Evolutionary conservation across 2,329 filamentous ascomycete species (phyloP).

Genomic region (Talaromyces sp.): DNA sequence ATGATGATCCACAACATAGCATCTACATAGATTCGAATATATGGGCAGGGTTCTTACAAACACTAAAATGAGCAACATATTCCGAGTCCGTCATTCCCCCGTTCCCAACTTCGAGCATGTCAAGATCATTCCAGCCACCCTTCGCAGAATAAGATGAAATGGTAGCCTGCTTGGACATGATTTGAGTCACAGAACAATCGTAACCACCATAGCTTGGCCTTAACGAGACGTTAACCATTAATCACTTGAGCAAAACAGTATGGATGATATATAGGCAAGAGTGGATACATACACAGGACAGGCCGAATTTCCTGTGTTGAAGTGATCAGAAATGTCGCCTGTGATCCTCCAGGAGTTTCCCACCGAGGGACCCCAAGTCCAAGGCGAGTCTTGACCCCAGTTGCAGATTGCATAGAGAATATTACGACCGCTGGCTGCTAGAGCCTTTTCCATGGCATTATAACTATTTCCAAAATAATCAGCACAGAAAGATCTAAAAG

Average conservation of each 20-base stretch:
- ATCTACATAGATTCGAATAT: no score
- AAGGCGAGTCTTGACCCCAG: constrained; percentile 42
- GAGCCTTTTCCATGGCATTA: constrained; percentile 45
- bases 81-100: constrained; percentile 11
- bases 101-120: constrained; percentile 14
- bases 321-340: constrained; percentile 31
- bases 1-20: not conserved
- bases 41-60: not conserved
- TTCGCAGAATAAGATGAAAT: not conserved
- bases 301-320: not conserved
- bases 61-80: constrained; percentile 7
- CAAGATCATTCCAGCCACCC: constrained; percentile 14
- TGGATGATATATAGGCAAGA: not conserved
- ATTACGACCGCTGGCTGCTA: constrained; percentile 36
- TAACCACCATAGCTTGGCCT: constrained; percentile 6
- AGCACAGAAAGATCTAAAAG: constrained; percentile 17
- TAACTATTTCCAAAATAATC: constrained; percentile 30
- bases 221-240: not conserved
- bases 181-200: constrained; percentile 4
- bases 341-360: constrained; percentile 37
- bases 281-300: not conserved
- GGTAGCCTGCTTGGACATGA: not conserved
- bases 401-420: constrained; percentile 48
- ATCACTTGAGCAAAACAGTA: no score
- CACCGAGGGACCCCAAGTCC: constrained; percentile 27